Evolutionary conservation across 176 grass and related monocot genomes (phyloP), one percentile per base, ranked within the genome.

Genomic region (Dendrocalamus sinicus): DNA sequence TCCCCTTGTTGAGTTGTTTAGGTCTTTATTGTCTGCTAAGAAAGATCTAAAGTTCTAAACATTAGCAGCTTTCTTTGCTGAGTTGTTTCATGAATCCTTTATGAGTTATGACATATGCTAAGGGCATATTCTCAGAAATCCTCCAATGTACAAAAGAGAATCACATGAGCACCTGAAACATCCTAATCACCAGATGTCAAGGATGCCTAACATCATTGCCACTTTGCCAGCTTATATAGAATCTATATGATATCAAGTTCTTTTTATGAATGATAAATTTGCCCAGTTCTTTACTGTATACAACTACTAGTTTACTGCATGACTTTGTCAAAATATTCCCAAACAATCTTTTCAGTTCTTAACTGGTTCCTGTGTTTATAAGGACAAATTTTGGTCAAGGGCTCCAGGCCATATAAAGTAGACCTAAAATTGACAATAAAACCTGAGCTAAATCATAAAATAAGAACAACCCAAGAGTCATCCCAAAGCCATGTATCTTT

Each of bases 1-100:
- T 77, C 40, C 24, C 78, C 52, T 79, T 30, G 9, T 67, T 48
- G 51, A 77, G 3, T 23, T 80, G 64, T 75, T 59, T 93, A 60
- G 72, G 79, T 55, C 85, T 93, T 73, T 88, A 64, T 81, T 75
- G 43, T 81, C 87, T 92, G 87, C 44, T 35, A 81, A 85, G 75
- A n/a, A 51, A 24, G 30, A 59, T 59, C 8, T 77, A 58, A 46
- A 30, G 48, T 5, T 61, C 8, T 74, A 60, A 48, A 35, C 57
- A 51, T 63, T 39, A 88, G 68, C 70, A 77, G 12, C 28, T 44
- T 75, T 24, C 23, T 63, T 79, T 47, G 11, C 57, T 55, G 59
- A 76, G 9, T 32, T 46, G 37, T 51, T 71, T 60, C 55, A 68
- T 14, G 40, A 85, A 81, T 73, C 11, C 35, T 26, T 88, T 55